Percentiles rank a stretch among this genome's conserved stretches.
phyloP scores from a whole-genome alignment of 768 basidiomycete species.

The Lentinula lateritia region DNA sequence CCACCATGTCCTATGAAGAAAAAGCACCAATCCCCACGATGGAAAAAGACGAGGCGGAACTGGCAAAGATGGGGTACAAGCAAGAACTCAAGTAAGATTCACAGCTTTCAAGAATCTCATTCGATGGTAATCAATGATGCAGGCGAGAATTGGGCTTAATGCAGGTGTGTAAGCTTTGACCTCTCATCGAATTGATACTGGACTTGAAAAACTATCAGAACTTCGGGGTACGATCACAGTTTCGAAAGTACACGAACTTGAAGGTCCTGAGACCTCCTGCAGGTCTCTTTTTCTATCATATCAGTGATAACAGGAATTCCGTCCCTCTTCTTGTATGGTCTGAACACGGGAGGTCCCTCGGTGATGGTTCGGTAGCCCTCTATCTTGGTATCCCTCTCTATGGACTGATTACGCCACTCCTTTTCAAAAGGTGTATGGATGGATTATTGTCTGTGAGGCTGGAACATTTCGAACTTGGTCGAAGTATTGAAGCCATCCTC shows the following conservation, averaged over 20 bases:
- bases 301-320: slow-evolving; percentile 70
- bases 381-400: background rate
- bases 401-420: background rate
- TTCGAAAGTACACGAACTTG: slow-evolving; percentile 1
- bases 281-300: slow-evolving; percentile 71
- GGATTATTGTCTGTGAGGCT: slow-evolving; percentile 53
- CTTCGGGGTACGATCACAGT: slow-evolving; percentile 44
- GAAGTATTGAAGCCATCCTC: background rate
- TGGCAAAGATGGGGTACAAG: slow-evolving; percentile 69
- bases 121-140: background rate
- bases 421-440: slow-evolving; percentile 49
- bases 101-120: background rate
- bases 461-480: slow-evolving; percentile 6
- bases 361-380: slow-evolving; percentile 41
- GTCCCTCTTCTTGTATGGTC: slow-evolving; percentile 62
- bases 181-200: background rate
- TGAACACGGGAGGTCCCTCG: slow-evolving; percentile 70
- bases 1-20: slow-evolving; percentile 9
- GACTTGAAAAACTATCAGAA: slow-evolving; percentile 36
- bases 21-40: slow-evolving; percentile 8
- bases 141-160: slow-evolving; percentile 61
- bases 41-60: slow-evolving; percentile 52
- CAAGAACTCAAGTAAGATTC: slow-evolving; percentile 55
- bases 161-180: slow-evolving; percentile 37
- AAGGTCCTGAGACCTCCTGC: slow-evolving; percentile 3